Evolutionary conservation across 306 rosid genomes (phyloP).

Genomic region (Cucurbita maxima): DNA sequence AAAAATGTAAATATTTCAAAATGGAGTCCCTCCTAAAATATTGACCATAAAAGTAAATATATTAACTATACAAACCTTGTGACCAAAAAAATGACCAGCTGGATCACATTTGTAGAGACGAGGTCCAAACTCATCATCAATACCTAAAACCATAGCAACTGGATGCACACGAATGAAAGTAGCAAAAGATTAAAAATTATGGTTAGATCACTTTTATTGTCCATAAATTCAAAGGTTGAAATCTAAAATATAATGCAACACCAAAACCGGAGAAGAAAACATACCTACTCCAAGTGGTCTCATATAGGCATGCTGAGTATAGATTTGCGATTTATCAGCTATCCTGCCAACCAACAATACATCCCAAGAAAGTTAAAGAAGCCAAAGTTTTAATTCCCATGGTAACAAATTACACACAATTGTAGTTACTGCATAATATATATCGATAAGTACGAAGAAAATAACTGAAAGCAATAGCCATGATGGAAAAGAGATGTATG

Average conservation of each 20-base stretch:
- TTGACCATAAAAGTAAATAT: background rate
- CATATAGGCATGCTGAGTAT: slow-evolving; percentile 99
- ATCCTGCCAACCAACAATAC: slow-evolving; percentile 35
- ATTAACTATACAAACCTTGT: slow-evolving; percentile 44
- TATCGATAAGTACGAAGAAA: background rate
- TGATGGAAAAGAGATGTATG: background rate
- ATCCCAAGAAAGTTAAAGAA: background rate
- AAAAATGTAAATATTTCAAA: background rate
- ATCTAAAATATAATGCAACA: background rate
- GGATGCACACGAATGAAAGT: background rate
- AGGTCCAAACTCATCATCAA: slow-evolving; percentile 85
- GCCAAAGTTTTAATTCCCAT: background rate
- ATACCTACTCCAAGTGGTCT: slow-evolving; percentile 97
- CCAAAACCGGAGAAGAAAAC: slow-evolving; percentile 10
- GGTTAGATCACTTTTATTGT: background rate
- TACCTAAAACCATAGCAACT: slow-evolving; percentile 98
- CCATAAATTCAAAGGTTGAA: background rate
- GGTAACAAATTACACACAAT: background rate
- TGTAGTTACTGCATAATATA: background rate
- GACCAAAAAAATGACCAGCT: slow-evolving; percentile 98
- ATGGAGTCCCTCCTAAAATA: background rate
- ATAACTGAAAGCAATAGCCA: background rate
- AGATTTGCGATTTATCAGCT: slow-evolving; percentile 94
- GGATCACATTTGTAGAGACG: slow-evolving; percentile 90
- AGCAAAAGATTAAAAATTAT: background rate